Percentiles rank a stretch among this genome's conserved stretches.
These are phyloP conservation scores for Sarocladiaceae sp. DNA, from an alignment of 2,329 filamentous ascomycete genomes.

Conservation along the genomic window DNA sequence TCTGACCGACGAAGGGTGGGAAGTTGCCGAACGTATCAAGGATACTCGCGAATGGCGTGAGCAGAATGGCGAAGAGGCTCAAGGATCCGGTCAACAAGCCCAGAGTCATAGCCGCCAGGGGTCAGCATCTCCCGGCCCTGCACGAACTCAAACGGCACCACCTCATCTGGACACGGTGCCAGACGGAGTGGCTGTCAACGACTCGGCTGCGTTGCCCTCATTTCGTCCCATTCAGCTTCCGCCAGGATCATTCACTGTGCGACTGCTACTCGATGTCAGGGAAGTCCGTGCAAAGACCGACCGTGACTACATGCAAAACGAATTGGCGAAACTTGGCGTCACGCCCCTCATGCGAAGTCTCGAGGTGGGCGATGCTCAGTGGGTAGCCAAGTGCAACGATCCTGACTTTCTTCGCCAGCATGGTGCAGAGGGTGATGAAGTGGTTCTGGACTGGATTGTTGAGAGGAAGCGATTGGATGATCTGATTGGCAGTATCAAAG, in stretches of 20 bases:
- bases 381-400: slow-evolving; percentile 71
- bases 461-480: slow-evolving; percentile 80
- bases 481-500: slow-evolving; percentile 74
- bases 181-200: slow-evolving; percentile 28
- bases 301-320: slow-evolving; percentile 71
- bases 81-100: not conserved
- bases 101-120: not conserved
- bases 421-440: slow-evolving; percentile 61
- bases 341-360: slow-evolving; percentile 63
- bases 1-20: slow-evolving; percentile 75
- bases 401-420: slow-evolving; percentile 48
- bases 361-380: slow-evolving; percentile 71
- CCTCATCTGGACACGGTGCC: slow-evolving; percentile 19
- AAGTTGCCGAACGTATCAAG: slow-evolving; percentile 63
- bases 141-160: slow-evolving; percentile 6
- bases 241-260: slow-evolving; percentile 65
- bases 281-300: slow-evolving; percentile 71
- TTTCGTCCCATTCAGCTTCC: slow-evolving; percentile 59
- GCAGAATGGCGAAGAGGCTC: slow-evolving; percentile 2
- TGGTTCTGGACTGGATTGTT: slow-evolving; percentile 76
- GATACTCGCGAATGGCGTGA: slow-evolving; percentile 32
- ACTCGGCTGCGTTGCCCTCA: slow-evolving; percentile 31
- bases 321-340: slow-evolving; percentile 63
- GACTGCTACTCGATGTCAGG: slow-evolving; percentile 69
- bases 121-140: slow-evolving; percentile 17